Base-by-base conservation (phyloP, 1,284 basidiomycete species). In the Albatrellus sp. region DNA sequence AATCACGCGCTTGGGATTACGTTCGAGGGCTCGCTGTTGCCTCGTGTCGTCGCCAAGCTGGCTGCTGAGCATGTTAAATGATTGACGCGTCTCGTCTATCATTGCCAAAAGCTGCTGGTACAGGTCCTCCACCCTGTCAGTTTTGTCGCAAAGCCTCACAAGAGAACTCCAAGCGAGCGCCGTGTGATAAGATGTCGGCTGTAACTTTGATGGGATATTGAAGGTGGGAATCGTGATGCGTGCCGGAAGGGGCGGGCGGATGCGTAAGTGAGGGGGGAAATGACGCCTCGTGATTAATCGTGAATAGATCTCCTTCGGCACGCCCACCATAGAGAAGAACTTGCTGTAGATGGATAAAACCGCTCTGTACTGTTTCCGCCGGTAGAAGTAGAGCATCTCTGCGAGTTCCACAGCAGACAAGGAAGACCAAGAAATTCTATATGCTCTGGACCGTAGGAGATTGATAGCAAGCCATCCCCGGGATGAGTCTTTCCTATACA, bases 161-260 rank as follows among this genome's bases (percentile, higher is more conserved):
- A 60, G 48, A 5, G 57, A 56, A 3, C 56, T 52, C 69, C 69
- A 69, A 0, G 65, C 58, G 20, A 70, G 49, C n/a, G 59, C 55
- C 0, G 62, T 63, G 48, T 69, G 65, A 8, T 59, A 45, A 0
- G 49, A 20, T 0, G 56, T 50, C 0, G 69, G 66, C 53, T 57
- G 60, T 0, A 67, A 41, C 32, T 60, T 66, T n/a, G 48, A 45
- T 17, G 48, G 48, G 2, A 48, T 29, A 36, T 48, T 49, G 47
- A 52, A 47, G 7, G 47, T 43, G 24, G 42, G 37, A 16, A 36
- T 5, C 7, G 7, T 47, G 45, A 49, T 41, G 31, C 28, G 17
- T 24, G 6, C 5, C 13, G 44, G 41, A 33, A 43, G 30, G 7
- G 6, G 1, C 16, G 20, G 10, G 16, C 32, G 3, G 24, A 44